Conservation (phyloP, 768 basidiomycete species). For the Pulveroboletus sp. region DNA sequence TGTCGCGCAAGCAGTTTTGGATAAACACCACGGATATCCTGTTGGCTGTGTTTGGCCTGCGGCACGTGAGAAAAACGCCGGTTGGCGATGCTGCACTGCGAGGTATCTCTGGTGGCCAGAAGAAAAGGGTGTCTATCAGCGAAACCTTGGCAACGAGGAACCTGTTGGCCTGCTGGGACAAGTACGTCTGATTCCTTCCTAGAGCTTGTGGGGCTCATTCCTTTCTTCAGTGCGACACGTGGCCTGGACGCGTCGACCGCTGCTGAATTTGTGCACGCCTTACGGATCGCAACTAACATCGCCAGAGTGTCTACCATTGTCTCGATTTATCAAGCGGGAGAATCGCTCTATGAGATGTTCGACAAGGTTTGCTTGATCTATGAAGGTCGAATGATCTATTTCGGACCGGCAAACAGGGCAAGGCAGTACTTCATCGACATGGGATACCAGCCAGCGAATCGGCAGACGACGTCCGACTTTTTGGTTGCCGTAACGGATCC, state of each 20-base stretch:
- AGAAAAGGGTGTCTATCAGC: constrained; percentile 76
- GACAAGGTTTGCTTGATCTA: constrained; percentile 67
- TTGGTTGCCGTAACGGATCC: constrained; percentile 60
- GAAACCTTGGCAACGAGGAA: constrained; percentile 71
- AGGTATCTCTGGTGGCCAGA: constrained; percentile 73
- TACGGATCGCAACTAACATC: constrained; percentile 63
- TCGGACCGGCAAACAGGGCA: constrained; percentile 50
- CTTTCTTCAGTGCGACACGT: constrained; percentile 50
- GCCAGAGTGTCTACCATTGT: constrained; percentile 57
- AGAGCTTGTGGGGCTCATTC: constrained; percentile 43
- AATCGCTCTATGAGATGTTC: constrained; percentile 59
- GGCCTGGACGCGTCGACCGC: constrained; percentile 69
- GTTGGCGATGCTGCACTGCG: constrained; percentile 78
- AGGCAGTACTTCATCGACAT: constrained; percentile 55
- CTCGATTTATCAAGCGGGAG: constrained; percentile 82
- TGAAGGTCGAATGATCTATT: constrained; percentile 57
- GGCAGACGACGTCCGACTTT: constrained; percentile 64
- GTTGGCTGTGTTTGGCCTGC: constrained; percentile 70
- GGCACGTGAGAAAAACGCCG: constrained; percentile 64
- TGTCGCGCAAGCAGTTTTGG: constrained; percentile 34
- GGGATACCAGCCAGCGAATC: constrained; percentile 49
- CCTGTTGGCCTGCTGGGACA: constrained; percentile 76
- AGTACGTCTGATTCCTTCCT: constrained; percentile 33
- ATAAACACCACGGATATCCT: constrained; percentile 40
- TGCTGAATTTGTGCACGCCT: constrained; percentile 64